Evolutionary conservation across 345 rosid species (phyloP).

Genomic region (Brassica incana): DNA sequence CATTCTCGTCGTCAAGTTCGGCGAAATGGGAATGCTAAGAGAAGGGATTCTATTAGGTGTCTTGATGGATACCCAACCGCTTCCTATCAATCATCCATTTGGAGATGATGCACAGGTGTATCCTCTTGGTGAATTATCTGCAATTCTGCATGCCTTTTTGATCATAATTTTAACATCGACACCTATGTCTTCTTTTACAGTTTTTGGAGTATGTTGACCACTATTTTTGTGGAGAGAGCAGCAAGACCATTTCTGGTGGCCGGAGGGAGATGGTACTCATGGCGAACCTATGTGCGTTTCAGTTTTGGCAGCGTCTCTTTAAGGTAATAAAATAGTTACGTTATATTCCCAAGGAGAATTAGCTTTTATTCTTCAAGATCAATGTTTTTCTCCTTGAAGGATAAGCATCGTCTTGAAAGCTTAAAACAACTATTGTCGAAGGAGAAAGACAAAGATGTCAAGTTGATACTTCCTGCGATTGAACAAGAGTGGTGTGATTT

Average conservation of each 20-base stretch:
- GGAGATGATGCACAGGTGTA: slow-evolving; percentile 75
- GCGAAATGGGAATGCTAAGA: slow-evolving; percentile 72
- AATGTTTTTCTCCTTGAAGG: slow-evolving; percentile 40
- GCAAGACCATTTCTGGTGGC: slow-evolving; percentile 48
- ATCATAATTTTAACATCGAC: slow-evolving; percentile 22
- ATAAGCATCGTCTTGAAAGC: slow-evolving; percentile 68
- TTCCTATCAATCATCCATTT: slow-evolving; percentile 78
- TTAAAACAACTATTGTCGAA: slow-evolving; percentile 49
- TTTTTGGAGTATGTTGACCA: slow-evolving; percentile 52
- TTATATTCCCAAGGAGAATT: background rate
- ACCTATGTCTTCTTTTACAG: slow-evolving; percentile 46
- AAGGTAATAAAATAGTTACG: slow-evolving; percentile 50
- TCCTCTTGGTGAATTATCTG: slow-evolving; percentile 29
- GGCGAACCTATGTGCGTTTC: slow-evolving; percentile 76
- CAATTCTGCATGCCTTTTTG: slow-evolving; percentile 16
- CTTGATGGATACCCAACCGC: slow-evolving; percentile 82
- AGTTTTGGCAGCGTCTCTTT: slow-evolving; percentile 85
- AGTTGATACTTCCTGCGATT: slow-evolving; percentile 45
- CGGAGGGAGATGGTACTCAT: slow-evolving; percentile 59
- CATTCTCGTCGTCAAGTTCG: slow-evolving; percentile 74
- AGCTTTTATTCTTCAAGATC: no score
- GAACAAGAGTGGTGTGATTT: slow-evolving; percentile 92
- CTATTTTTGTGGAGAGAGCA: slow-evolving; percentile 54
- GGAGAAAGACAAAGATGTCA: slow-evolving; percentile 44
- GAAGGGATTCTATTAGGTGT: slow-evolving; percentile 87